phyloP scores from a whole-genome alignment of 176 grass and related monocot species.

The Hordeum marinum region DNA sequence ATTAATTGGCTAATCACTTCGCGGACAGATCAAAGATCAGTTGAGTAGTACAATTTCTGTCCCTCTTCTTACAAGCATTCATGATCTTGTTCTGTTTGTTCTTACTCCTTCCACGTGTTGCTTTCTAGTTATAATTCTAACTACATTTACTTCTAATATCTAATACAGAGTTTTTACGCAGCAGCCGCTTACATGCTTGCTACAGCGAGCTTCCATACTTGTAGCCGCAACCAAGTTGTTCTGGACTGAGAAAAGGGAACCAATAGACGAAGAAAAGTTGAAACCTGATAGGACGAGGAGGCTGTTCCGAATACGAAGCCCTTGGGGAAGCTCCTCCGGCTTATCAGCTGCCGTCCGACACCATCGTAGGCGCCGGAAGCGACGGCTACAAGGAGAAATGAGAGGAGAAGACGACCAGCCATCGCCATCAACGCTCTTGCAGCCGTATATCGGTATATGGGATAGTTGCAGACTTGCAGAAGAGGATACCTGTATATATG shows the following conservation, averaged over 20 bases:
- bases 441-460: neutral
- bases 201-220: neutral
- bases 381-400: neutral
- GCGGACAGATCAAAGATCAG: too few species aligned
- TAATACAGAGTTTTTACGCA: neutral
- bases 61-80: neutral
- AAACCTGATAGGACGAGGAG: constrained; percentile 33
- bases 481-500: neutral
- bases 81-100: neutral
- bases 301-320: constrained; percentile 29
- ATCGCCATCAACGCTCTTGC: neutral
- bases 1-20: too few species aligned
- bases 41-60: neutral
- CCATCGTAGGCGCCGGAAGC: neutral
- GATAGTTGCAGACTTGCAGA: neutral
- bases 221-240: neutral
- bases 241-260: neutral
- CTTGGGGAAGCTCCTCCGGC: constrained; percentile 21
- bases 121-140: neutral
- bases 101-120: neutral
- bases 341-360: neutral
- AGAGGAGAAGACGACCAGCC: neutral
- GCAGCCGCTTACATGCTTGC: neutral
- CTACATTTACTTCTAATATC: neutral
- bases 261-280: neutral